Percentiles rank a stretch among this genome's conserved stretches.
Evolutionary conservation across 2,329 filamentous ascomycete genomes (phyloP).

Genomic region (Apiospora rasikravindrae): DNA sequence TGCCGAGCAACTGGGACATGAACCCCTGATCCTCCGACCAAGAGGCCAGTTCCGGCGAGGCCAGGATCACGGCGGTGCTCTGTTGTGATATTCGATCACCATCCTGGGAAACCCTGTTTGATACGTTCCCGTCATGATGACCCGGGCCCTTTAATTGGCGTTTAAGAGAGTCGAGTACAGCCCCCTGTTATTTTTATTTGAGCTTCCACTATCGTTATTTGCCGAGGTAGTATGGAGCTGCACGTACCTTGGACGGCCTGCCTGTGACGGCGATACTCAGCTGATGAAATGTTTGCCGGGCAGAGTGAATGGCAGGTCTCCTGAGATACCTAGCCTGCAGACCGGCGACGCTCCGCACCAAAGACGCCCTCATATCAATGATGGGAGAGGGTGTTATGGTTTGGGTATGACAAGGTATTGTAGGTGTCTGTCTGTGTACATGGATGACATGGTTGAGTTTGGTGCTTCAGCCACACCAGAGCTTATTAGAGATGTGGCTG

Average conservation of each 20-base stretch:
- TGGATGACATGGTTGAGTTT: constrained; percentile 14
- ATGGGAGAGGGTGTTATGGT: not conserved
- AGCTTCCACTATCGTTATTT: not conserved
- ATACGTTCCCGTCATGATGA: not conserved
- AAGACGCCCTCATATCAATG: constrained; percentile 16
- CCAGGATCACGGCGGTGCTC: constrained; percentile 50
- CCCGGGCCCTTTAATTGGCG: not conserved
- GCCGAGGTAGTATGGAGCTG: not conserved
- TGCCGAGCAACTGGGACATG: constrained; percentile 41
- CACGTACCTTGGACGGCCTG: constrained; percentile 21
- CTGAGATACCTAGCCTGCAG: not conserved
- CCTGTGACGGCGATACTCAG: constrained; percentile 18
- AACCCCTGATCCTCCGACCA: constrained; percentile 53
- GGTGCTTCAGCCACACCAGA: not conserved
- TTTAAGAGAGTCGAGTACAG: not conserved
- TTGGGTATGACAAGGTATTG: not conserved
- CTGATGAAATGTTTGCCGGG: not conserved
- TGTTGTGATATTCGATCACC: too few species aligned
- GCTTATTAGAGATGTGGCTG: not conserved
- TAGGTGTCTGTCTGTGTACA: not conserved
- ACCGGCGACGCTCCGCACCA: not conserved
- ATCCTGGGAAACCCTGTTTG: not conserved
- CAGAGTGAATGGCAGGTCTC: not conserved
- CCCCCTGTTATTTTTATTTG: not conserved
- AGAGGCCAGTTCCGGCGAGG: constrained; percentile 53